Conservation (phyloP, 257 asterid genomes). For the Solanum sejunctum region DNA sequence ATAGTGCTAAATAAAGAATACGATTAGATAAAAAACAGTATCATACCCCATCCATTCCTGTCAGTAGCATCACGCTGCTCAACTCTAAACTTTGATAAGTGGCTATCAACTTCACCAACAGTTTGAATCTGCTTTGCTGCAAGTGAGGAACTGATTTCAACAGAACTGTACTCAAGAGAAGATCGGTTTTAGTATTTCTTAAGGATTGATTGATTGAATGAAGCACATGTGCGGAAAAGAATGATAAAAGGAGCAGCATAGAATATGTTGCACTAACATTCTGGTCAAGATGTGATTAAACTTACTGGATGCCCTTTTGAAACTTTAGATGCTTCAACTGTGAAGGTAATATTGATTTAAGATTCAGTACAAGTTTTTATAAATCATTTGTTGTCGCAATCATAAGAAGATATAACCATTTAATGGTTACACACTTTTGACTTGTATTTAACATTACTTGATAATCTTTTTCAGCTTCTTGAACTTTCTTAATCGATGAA, state of each 20-base stretch:
- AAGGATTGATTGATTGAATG: constrained; percentile 3
- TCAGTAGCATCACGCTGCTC: constrained; percentile 96
- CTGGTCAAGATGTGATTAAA: background rate
- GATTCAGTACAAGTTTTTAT: background rate
- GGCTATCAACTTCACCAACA: constrained; percentile 71
- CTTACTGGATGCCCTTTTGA: background rate
- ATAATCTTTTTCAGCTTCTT: background rate
- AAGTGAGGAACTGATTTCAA: constrained; percentile 90
- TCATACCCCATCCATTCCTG: constrained; percentile 81
- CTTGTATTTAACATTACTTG: background rate
- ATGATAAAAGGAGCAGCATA: background rate
- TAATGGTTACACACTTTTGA: background rate
- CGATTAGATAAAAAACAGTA: constrained; percentile 6
- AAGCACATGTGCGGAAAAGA: background rate
- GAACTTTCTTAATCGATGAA: background rate
- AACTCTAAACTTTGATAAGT: constrained; percentile 55
- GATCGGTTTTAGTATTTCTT: background rate
- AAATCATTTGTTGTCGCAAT: background rate
- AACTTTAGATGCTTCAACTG: background rate
- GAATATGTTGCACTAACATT: background rate
- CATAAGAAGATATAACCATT: background rate
- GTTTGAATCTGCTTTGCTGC: constrained; percentile 85
- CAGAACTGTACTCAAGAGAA: constrained; percentile 57
- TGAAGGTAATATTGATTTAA: background rate
- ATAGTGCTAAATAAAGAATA: constrained; percentile 6